Evolutionary conservation across 139 green algal genomes (phyloP).

Genomic region (Tetraselmis chui): DNA sequence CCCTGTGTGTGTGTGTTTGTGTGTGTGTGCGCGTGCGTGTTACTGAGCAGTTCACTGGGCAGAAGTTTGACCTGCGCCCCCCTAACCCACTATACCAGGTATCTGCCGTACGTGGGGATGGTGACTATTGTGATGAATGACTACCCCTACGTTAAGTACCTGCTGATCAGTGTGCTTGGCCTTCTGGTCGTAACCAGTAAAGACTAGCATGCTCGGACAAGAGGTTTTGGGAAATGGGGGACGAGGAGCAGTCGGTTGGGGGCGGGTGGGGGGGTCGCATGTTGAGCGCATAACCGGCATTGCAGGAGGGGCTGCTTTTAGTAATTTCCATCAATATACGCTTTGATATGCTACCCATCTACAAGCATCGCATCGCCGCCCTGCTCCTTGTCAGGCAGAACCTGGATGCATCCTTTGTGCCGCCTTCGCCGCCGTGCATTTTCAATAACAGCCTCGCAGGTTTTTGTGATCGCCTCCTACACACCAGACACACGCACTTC

Average conservation of each 20-base stretch:
- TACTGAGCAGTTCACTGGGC: no score
- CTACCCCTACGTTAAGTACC: constrained; percentile 83
- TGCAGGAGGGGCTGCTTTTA: no score
- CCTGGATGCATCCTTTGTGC: not conserved
- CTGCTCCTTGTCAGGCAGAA: not conserved
- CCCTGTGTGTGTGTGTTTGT: no score
- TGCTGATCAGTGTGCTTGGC: constrained; percentile 79
- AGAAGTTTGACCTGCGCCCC: no score
- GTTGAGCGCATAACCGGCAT: no score
- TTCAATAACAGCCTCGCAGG: constrained; percentile 18
- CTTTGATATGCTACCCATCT: not conserved
- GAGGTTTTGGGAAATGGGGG: no score
- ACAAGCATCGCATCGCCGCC: not conserved
- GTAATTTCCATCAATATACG: no score
- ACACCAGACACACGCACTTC: not conserved
- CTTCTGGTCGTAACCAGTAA: constrained; percentile 93
- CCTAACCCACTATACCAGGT: no score
- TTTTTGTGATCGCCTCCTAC: constrained; percentile 22
- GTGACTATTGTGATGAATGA: constrained; percentile 99
- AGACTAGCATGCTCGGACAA: constrained; percentile 53
- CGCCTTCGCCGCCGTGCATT: not conserved
- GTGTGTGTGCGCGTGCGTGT: no score
- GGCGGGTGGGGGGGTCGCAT: no score
- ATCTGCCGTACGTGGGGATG: constrained; percentile 86
- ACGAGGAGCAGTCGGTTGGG: no score